Evolutionary conservation across 192 early-diverging fungal genomes (phyloP), one percentile per base, ranked within the genome.

Genomic region (Phlyctochytrium arcticum): DNA sequence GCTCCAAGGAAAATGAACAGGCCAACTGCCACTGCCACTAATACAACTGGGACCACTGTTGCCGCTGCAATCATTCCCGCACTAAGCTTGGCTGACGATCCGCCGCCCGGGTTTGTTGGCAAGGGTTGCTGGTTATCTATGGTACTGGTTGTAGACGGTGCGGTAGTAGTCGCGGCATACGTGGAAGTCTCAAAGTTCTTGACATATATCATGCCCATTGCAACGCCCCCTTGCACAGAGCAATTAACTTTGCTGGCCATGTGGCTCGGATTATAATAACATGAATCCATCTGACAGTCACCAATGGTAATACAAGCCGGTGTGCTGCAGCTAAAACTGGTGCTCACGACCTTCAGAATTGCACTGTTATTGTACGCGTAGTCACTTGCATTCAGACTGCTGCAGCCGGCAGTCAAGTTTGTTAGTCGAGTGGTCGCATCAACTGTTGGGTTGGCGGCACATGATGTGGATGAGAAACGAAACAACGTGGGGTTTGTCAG

Each of bases 321-420:
- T 12, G 1, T 53, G 50, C 1, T 3, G 3, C 50, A 53, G 50
- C 17, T 23, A 23, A 53, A 53, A 23, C 50, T 53, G 50, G 50
- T 0, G 50, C 26, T 53, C 26, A 53, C 50, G 24, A 53, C 0
- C 50, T 26, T 53, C 2, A 53, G 17, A 53, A 53, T 1, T 23
- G n/a, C 50, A 53, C 24, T 53, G 19, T 23, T 23, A 23, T 23
- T 53, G 50, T 19, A 19, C 50, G 50, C 3, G 50, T 53, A 53
- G 50, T 53, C 50, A 23, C 3, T 23, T 53, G 50, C 50, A 53
- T 53, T 53, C 50, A 53, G 50, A 53, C 19, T 53, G 50, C 24
- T 23, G 24, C 50, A 53, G 26, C 17, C 1, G 50, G 50, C 17
- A 27, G 26, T 53, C 50, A 53, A 53, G 24, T 53, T 23, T 12